phyloP scores from a whole-genome alignment of 768 basidiomycete genomes.

The Serendipita sp. region DNA sequence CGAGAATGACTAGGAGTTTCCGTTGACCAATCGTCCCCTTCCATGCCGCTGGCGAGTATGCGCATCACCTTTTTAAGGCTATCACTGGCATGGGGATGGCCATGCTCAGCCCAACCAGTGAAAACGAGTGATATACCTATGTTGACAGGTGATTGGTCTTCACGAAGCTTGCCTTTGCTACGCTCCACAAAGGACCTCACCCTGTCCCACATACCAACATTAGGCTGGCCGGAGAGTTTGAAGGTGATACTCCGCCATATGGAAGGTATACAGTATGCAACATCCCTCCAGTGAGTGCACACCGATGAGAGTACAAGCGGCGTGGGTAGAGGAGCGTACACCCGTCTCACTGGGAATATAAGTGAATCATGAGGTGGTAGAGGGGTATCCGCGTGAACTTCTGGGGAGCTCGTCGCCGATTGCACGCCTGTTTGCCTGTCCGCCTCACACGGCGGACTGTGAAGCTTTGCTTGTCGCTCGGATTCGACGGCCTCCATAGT shows the following conservation, averaged over 20 bases:
- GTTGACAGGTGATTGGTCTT: background rate
- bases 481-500: background rate
- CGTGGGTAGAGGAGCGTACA: background rate
- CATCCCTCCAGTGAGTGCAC: background rate
- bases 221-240: background rate
- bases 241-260: background rate
- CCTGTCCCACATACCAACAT: background rate
- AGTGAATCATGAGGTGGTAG: background rate
- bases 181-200: background rate
- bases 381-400: background rate
- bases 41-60: background rate
- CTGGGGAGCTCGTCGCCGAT: too few relatives aligned
- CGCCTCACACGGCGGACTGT: too few relatives aligned
- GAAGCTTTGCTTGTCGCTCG: background rate
- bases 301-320: background rate
- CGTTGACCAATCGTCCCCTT: background rate
- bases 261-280: background rate
- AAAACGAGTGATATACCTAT: background rate
- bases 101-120: constrained; percentile 1
- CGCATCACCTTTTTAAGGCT: background rate
- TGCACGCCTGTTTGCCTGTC: too few relatives aligned
- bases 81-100: background rate
- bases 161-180: background rate
- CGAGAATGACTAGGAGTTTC: background rate
- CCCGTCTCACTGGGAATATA: background rate